phyloP scores from a whole-genome alignment of 2,329 filamentous ascomycete genomes.

The Fusarium nisikadoi region DNA sequence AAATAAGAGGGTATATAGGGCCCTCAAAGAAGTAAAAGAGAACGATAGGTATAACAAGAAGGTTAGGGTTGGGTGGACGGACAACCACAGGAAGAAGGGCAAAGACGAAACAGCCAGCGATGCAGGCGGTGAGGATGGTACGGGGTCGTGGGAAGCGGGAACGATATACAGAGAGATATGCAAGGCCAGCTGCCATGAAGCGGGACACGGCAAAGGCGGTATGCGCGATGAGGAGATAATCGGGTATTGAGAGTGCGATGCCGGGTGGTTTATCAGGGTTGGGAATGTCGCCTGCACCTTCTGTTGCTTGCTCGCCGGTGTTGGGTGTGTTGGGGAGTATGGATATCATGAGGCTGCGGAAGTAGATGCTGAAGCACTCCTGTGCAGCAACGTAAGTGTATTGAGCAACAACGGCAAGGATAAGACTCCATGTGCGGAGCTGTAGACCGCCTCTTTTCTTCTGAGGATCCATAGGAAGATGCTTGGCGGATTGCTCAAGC shows the following conservation, averaged over 20 bases:
- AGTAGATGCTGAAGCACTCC: conserved; percentile 71
- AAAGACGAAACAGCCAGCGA: conserved; percentile 68
- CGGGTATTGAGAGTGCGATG: conserved; percentile 65
- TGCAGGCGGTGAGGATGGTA: conserved; percentile 74
- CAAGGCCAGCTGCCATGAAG: conserved; percentile 73
- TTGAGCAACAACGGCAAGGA: conserved; percentile 78
- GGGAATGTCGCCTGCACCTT: conserved; percentile 44
- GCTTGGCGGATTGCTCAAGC: conserved; percentile 59
- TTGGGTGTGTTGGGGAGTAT: conserved; percentile 47
- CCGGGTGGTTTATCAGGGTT: conserved; percentile 52
- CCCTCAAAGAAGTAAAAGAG: conserved; percentile 84
- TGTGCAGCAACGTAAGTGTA: conserved; percentile 84
- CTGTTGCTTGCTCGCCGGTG: conserved; percentile 34
- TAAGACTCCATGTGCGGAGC: conserved; percentile 67
- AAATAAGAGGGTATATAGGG: conserved; percentile 84
- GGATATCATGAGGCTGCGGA: conserved; percentile 61
- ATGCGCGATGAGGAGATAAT: conserved; percentile 79
- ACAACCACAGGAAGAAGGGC: conserved; percentile 61
- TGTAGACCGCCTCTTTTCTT: conserved; percentile 64
- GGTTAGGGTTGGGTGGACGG: conserved; percentile 56
- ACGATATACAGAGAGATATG: conserved; percentile 63
- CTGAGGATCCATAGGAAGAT: conserved; percentile 61
- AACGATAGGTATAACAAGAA: conserved; percentile 69
- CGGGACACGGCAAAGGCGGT: conserved; percentile 78
- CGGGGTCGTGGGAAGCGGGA: conserved; percentile 70